Evolutionary conservation across 78 protist species (phyloP).

Genomic region (Emiliania huxleyi): DNA sequence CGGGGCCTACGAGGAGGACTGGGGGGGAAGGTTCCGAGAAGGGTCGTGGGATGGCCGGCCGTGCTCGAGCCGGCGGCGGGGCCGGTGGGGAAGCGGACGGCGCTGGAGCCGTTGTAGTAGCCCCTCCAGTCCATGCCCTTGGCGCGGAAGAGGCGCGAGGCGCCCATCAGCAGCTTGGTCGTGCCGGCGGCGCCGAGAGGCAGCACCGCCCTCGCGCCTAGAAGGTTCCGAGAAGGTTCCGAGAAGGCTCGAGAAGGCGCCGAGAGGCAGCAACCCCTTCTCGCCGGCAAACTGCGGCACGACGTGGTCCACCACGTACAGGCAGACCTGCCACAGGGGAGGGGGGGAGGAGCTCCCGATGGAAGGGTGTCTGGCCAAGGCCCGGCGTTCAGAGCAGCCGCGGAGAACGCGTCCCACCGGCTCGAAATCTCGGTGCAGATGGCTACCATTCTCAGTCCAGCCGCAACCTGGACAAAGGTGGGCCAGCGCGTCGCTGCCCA

Average conservation of each 20-base stretch:
- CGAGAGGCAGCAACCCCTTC: background rate
- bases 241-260: too few species aligned
- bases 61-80: background rate
- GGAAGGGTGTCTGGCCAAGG: too few species aligned
- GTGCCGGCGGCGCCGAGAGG: background rate
- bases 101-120: background rate
- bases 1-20: too few species aligned
- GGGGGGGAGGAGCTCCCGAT: too few species aligned
- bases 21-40: too few species aligned
- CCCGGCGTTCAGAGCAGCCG: too few species aligned
- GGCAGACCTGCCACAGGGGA: background rate
- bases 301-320: background rate
- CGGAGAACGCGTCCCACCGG: too few species aligned
- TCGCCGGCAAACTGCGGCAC: background rate
- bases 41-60: too few species aligned
- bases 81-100: background rate
- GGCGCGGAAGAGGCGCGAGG: background rate
- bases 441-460: too few species aligned
- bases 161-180: background rate
- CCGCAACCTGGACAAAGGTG: background rate
- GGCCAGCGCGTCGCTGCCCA: conserved; percentile 21
- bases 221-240: too few species aligned
- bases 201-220: too few species aligned
- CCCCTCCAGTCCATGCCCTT: background rate
- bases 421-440: too few species aligned